phyloP scores from a whole-genome alignment of 345 rosid genomes.

The Hypericum perforatum region DNA sequence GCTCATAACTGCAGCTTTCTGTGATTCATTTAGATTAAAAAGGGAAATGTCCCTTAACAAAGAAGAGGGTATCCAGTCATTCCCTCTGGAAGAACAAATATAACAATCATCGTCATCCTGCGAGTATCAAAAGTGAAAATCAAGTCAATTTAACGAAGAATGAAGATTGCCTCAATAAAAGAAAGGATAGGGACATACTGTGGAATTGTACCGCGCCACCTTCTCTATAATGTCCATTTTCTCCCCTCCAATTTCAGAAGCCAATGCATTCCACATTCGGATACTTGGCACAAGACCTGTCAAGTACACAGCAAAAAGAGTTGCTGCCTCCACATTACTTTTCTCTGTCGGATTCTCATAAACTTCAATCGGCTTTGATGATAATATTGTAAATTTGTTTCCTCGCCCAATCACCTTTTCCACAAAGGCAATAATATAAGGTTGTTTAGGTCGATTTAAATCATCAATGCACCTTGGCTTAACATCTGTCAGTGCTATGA shows the following conservation, averaged over 20 bases:
- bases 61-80: too few relatives aligned
- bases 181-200: conserved; percentile 9
- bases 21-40: conserved; percentile 6
- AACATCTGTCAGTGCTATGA: conserved; percentile 26
- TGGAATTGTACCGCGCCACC: conserved; percentile 19
- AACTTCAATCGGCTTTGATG: conserved; percentile 22
- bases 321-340: not conserved
- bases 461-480: conserved; percentile 25
- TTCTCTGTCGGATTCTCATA: conserved; percentile 8
- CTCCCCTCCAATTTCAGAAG: conserved; percentile 11
- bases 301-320: conserved; percentile 23
- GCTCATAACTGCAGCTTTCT: conserved; percentile 1
- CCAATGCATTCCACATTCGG: conserved; percentile 36
- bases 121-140: too few relatives aligned
- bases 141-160: too few relatives aligned
- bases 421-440: conserved; percentile 30
- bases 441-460: conserved; percentile 21
- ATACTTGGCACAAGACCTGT: conserved; percentile 32
- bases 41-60: too few relatives aligned
- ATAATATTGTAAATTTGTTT: conserved; percentile 14
- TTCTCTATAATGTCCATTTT: conserved; percentile 25
- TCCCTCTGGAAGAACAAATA: too few relatives aligned
- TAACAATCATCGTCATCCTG: too few relatives aligned
- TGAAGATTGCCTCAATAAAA: too few relatives aligned
- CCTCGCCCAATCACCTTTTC: not conserved